Evolutionary conservation across 108 stramenopile species (phyloP), one percentile per base, ranked within the genome.

Genomic region (Fistulifera pelliculosa): DNA sequence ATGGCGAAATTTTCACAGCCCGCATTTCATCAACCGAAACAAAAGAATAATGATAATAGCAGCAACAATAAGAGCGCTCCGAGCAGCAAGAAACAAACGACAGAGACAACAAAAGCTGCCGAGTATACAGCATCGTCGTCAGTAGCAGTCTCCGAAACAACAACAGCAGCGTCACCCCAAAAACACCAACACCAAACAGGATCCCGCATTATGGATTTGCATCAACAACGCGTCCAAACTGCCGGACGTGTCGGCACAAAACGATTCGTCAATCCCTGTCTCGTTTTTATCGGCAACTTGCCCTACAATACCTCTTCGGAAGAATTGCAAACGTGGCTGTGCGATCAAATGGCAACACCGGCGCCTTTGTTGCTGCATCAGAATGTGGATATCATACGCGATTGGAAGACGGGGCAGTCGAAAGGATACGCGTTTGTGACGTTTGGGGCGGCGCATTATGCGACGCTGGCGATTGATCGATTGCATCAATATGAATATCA

Each of bases 391-490:
- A 57, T 93, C 10, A 74, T 94, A 45, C 58, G 74, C 21, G 93
- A 94, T 54, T 94, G 89, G 87, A 89, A 81, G 51, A 90, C 89
- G 27, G 77, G 77, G 10, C 48, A 81, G 53, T 80, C 80, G 41
- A 91, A 91, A 75, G 93, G 93, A 0, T 94, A 85, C 62, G 93
- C 82, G 24, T 94, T 94, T 71, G 31, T 76, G 8, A 68, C 61
- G 38, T 91, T 91, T 73, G 72, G 66, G 27, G 81, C 87, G 42
- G 76, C 89, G 1, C 78, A 90, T 60, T 86, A 54, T 60, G 93
- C 93, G 19, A 89, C 87, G 1, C 60, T 70, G 18, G 82, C 80
- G 38, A 75, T 91, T 77, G 81, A 79, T 58, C 47, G 53, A 38
- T 58, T 79, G 24, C 67, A 74, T 17, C 71, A 72, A n/a, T 68